Evolutionary conservation across 352 stramenopile species (phyloP).

Genomic region (Globisporangium megalacanthum): DNA sequence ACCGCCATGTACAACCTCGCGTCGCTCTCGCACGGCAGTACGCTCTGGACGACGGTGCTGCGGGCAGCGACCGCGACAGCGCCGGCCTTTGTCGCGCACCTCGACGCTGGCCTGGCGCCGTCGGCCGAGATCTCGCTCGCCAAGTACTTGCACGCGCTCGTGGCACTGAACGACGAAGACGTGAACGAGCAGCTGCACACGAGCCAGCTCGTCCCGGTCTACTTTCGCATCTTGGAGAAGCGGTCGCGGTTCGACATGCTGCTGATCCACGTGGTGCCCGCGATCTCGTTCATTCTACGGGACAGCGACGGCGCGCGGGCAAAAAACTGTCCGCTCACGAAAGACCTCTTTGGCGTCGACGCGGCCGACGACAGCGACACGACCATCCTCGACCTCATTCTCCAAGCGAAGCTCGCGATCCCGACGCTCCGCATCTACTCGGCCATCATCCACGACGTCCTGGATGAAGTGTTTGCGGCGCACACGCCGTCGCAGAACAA

Average conservation of each 20-base stretch:
- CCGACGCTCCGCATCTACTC: constrained; percentile 66
- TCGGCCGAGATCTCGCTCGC: constrained; percentile 78
- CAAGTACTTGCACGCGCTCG: constrained; percentile 78
- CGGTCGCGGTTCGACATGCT: constrained; percentile 82
- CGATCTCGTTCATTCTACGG: constrained; percentile 72
- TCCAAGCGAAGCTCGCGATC: constrained; percentile 60
- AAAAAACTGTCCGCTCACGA: constrained; percentile 67
- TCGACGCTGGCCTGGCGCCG: constrained; percentile 64
- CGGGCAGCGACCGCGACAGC: constrained; percentile 37
- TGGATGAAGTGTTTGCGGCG: constrained; percentile 64
- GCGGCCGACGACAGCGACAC: constrained; percentile 30
- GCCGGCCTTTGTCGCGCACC: constrained; percentile 39
- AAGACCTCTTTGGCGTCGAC: constrained; percentile 54
- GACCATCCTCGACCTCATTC: constrained; percentile 52
- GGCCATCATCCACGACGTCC: constrained; percentile 69
- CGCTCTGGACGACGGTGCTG: constrained; percentile 56
- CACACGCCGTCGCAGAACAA: constrained; percentile 67
- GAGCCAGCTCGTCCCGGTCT: constrained; percentile 52
- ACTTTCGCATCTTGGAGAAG: constrained; percentile 55
- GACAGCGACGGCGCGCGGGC: constrained; percentile 56
- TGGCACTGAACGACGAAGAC: constrained; percentile 54
- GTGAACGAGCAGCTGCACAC: constrained; percentile 66
- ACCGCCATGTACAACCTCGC: constrained; percentile 82
- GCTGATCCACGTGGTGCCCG: constrained; percentile 78
- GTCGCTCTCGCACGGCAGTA: constrained; percentile 43